Percentiles rank a stretch among this genome's conserved stretches.
Evolutionary conservation across 1,284 basidiomycete species (phyloP).

Genomic region (Leccinum cinnamomeum): DNA sequence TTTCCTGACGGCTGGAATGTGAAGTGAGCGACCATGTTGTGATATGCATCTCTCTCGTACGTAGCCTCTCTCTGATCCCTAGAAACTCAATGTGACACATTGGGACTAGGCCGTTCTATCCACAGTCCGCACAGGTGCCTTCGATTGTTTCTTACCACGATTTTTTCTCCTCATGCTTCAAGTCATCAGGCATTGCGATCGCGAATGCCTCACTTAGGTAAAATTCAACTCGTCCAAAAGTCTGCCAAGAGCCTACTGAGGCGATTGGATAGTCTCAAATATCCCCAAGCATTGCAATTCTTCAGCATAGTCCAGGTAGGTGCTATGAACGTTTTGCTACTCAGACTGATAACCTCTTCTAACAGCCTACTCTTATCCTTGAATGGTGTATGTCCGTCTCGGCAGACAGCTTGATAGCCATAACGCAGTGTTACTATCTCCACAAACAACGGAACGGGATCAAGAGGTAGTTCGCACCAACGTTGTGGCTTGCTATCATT

Average conservation of each 20-base stretch:
- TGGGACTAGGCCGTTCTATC: background rate
- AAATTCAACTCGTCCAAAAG: background rate
- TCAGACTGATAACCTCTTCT: background rate
- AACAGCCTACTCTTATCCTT: constrained; percentile 10
- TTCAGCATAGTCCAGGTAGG: constrained; percentile 6
- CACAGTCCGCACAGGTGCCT: background rate
- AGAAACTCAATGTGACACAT: background rate
- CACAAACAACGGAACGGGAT: constrained; percentile 10
- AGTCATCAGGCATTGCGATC: constrained; percentile 1
- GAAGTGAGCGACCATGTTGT: constrained; percentile 7
- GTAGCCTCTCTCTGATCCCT: background rate
- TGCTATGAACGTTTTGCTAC: background rate
- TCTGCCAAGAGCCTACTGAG: background rate
- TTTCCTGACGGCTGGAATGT: background rate
- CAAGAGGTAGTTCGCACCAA: constrained; percentile 2
- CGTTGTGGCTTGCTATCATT: background rate
- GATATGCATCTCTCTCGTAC: constrained; percentile 9
- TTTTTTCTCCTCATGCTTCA: background rate
- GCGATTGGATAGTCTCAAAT: constrained; percentile 1
- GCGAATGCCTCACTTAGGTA: constrained; percentile 6
- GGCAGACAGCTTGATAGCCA: constrained; percentile 4
- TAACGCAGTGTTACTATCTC: constrained; percentile 14
- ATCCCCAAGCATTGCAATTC: background rate
- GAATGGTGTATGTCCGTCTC: constrained; percentile 8
- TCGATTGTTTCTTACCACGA: background rate